These are phyloP conservation scores for Bipolaris zeicola DNA, from an alignment of 2,329 filamentous ascomycete genomes.

Conservation along the genomic window DNA sequence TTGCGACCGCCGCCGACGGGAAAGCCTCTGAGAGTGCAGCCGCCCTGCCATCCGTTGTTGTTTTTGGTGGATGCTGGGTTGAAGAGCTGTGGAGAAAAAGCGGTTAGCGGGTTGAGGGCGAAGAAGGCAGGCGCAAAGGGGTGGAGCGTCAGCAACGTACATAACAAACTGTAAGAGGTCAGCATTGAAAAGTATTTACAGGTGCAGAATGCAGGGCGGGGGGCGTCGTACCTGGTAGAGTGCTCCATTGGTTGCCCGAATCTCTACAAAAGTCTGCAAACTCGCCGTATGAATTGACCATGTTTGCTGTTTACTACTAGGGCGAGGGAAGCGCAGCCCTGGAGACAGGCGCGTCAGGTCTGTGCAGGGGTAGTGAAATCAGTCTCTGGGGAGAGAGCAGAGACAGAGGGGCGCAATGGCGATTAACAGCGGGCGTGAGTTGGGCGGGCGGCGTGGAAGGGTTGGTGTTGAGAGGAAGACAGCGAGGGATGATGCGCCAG, in stretches of 20 bases:
- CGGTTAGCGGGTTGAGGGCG: conserved; percentile 35
- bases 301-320: conserved; percentile 27
- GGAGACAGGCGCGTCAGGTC: conserved; percentile 18
- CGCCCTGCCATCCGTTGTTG: conserved; percentile 63
- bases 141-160: conserved; percentile 41
- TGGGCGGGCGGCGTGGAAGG: conserved; percentile 14
- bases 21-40: conserved; percentile 80
- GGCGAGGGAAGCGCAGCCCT: conserved; percentile 34
- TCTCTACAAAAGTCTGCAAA: conserved; percentile 57
- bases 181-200: conserved; percentile 17
- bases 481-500: conserved; percentile 27
- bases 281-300: conserved; percentile 44
- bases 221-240: conserved; percentile 46
- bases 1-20: conserved; percentile 66
- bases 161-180: conserved; percentile 54
- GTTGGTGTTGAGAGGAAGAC: neutral
- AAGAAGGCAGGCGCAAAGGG: conserved; percentile 18
- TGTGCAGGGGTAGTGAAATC: neutral
- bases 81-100: conserved; percentile 63
- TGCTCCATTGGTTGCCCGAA: conserved; percentile 50
- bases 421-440: conserved; percentile 13
- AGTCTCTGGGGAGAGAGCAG: neutral
- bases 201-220: conserved; percentile 10
- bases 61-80: conserved; percentile 63
- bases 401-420: conserved; percentile 14